Evolutionary conservation across 169 alveolate genomes (phyloP).

Genomic region (Plasmodium gonderi): DNA sequence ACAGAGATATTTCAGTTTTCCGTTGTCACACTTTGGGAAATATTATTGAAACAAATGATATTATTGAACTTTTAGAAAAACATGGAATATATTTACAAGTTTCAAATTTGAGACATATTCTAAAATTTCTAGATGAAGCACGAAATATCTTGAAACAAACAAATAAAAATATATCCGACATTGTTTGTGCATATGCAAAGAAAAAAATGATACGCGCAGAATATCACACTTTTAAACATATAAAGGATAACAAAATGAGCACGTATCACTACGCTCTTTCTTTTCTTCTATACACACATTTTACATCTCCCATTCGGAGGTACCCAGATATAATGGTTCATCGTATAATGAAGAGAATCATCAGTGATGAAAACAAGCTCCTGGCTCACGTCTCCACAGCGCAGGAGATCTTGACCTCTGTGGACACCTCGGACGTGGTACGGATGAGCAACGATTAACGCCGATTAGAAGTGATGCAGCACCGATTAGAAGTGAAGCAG

Average conservation of each 20-base stretch:
- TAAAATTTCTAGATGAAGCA: constrained; percentile 29
- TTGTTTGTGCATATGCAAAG: constrained; percentile 55
- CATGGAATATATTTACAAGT: constrained; percentile 37
- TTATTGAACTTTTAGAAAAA: constrained; percentile 50
- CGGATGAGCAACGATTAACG: neutral
- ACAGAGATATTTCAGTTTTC: constrained; percentile 50
- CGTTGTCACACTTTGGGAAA: constrained; percentile 35
- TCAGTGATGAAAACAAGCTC: constrained; percentile 75
- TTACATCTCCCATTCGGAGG: constrained; percentile 92
- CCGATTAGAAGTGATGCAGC: neutral
- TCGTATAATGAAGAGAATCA: constrained; percentile 86
- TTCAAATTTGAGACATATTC: constrained; percentile 10
- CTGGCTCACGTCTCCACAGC: constrained; percentile 3
- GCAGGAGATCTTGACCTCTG: constrained; percentile 35
- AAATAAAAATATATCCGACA: constrained; percentile 30
- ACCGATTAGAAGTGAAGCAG: neutral
- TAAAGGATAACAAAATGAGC: constrained; percentile 64
- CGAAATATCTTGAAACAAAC: constrained; percentile 10
- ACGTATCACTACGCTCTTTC: constrained; percentile 89
- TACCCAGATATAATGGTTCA: constrained; percentile 92
- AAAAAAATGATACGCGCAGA: constrained; percentile 70
- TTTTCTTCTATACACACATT: constrained; percentile 89
- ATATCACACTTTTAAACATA: constrained; percentile 59
- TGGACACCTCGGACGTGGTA: constrained; percentile 42
- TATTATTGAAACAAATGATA: constrained; percentile 30